Base-by-base conservation (phyloP, 2,329 filamentous ascomycete species). In the Talaromyces piceae region DNA sequence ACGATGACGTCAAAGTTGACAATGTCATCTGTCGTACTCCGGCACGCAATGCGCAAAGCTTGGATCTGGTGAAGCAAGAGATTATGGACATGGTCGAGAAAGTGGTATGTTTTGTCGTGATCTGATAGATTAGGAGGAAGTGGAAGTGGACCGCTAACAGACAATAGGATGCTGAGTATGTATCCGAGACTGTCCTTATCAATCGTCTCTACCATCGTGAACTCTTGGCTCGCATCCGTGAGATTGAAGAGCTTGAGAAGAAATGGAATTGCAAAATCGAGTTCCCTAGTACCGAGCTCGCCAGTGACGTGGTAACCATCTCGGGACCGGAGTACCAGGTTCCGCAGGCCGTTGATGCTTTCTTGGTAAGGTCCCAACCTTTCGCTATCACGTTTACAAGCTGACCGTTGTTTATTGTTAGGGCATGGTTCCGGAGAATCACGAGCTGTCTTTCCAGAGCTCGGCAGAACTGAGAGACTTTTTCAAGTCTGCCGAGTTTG, bases 201-300 rank as follows among this genome's bases (percentile, higher is more conserved):
- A 91, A 97, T 67, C 88, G 93, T 49, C 78, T 98, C 52, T 96
- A 96, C 67, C 93, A 98, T 65, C 88, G 93, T 58, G 89, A 95
- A 71, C 82, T 98, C 54, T 86, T 98, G 66, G 81, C 88, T 54
- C 88, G 91, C 54, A 84, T 97, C 57, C 77, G 81, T 41, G 88
- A 96, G 64, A 89, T 98, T 52, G 91, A 97, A 59, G 88, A 93
- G 60, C 78, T 98, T 47, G 93, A 98, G 75, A 94, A 95, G 78
- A 96, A 95, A 73, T 97, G 91, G 86, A 97, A 97, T 70, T 98
- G 93, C 83, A 97, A 97, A 76, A 94, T 98, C 64, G 88, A 90
- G 60, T 98, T 98, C 67, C 93, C 93, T 6, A 95, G 91, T 72
- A 97, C 93, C 8, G 93, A 98, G 69, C 87, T 94, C 71, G 93